Evolutionary conservation across 257 asterid genomes (phyloP), one percentile per base, ranked within the genome.

Genomic region (Gentiana straminea): DNA sequence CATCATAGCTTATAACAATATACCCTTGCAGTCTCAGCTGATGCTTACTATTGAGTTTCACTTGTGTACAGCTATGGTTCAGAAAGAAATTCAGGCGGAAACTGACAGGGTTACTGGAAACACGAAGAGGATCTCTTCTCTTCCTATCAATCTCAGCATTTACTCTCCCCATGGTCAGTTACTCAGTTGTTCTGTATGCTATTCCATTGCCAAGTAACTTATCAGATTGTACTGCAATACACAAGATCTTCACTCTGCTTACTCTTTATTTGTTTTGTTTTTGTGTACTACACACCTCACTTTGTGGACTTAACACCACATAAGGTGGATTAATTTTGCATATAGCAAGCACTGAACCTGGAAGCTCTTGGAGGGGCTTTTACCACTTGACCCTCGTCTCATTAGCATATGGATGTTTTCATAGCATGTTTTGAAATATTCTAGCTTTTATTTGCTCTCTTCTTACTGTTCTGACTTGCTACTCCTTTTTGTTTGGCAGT

Each of bases 111-210:
- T 69, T 5, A 73, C 74, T 53, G 79, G 82, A 55, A 73, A 57
- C 70, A 15, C 63, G 45, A 76, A 60, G 57, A 71, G 70, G 46
- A 77, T 77, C 48, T 77, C 79, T 54, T 46, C 82, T 1, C 68
- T 67, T 49, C 82, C 82, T 45, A 76, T 76, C 46, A 70, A 73
- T 58, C 82, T 76, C 59, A 76, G 76, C 61, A 76, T 76, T 62
- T 73, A 76, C 69, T 76, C 82, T 38, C 65, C 73, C 45, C 66
- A 73, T 60, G 82, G 82, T 76, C 39, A 3, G 69, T 51, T 5
- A 35, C 13, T 47, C 46, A 41, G 46, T 41, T 41, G 46, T 41
- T 41, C 8, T 41, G 10, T 3, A 10, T 41, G 46, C 46, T 41
- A 39, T 39, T 39, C 45, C 5, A 39, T 41, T 41, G 46, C 10